phyloP scores from a whole-genome alignment of 495 filamentous ascomycete genomes.

The Clavariopsis aquatica region DNA sequence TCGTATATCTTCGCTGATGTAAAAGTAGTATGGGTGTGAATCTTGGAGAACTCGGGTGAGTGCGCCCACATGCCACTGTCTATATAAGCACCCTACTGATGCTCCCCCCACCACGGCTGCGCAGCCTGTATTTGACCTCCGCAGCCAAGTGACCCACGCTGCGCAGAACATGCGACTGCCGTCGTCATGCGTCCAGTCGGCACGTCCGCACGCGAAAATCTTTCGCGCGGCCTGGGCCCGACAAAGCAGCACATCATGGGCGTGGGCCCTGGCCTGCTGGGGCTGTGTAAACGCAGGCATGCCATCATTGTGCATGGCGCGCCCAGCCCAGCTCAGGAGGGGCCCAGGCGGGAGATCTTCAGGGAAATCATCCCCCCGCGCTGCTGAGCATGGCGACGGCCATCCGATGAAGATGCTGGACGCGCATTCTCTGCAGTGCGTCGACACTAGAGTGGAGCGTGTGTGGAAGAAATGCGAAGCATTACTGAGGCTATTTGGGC shows the following conservation, averaged over 20 bases:
- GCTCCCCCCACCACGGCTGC: background rate
- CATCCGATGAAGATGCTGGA: background rate
- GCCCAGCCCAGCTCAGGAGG: background rate
- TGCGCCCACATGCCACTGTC: background rate
- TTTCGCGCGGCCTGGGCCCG: background rate
- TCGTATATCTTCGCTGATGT: background rate
- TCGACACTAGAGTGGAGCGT: too few relatives aligned
- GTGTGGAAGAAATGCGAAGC: too few relatives aligned
- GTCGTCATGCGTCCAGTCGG: conserved; percentile 7
- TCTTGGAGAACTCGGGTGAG: background rate
- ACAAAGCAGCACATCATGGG: background rate
- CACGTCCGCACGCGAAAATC: background rate
- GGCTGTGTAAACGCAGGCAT: background rate
- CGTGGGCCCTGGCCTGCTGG: background rate
- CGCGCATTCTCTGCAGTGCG: too few relatives aligned
- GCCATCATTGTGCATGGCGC: conserved; percentile 1
- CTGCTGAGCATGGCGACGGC: background rate
- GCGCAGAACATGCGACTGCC: background rate
- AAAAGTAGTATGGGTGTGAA: too few relatives aligned
- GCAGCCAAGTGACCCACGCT: background rate
- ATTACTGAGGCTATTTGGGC: too few relatives aligned
- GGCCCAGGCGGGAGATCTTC: background rate
- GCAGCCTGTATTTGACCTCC: background rate
- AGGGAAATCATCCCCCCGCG: background rate
- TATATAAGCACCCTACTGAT: background rate